phyloP scores from a whole-genome alignment of 2,329 filamentous ascomycete genomes.

The Laburnicola sp. region DNA sequence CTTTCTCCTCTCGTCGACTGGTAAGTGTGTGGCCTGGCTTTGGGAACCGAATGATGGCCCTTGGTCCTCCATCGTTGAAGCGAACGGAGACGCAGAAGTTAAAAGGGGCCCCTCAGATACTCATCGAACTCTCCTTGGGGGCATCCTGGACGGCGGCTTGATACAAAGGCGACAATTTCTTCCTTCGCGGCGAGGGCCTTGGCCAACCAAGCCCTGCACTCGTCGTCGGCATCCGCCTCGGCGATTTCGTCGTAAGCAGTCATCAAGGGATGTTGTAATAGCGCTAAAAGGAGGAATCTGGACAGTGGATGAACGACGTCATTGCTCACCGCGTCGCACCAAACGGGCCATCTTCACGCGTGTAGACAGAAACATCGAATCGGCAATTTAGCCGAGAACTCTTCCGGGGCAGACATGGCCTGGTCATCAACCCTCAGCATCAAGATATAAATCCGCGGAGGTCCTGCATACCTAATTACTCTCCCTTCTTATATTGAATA shows the following conservation, averaged over 20 bases:
- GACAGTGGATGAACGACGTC: too few relatives aligned
- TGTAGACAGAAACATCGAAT: too few relatives aligned
- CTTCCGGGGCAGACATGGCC: too few relatives aligned
- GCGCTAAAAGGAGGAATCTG: background rate
- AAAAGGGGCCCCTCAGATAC: conserved; percentile 14
- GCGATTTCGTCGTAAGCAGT: background rate
- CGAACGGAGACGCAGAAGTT: conserved; percentile 13
- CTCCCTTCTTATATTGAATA: too few relatives aligned
- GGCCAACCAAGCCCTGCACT: background rate
- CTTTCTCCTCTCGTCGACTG: background rate
- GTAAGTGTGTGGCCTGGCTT: conserved; percentile 10
- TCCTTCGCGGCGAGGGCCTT: background rate
- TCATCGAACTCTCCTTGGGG: conserved; percentile 8
- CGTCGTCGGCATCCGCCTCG: background rate
- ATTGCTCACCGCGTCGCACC: too few relatives aligned
- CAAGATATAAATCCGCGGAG: too few relatives aligned
- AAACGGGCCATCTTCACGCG: too few relatives aligned
- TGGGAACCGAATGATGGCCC: conserved; percentile 16
- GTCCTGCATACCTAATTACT: too few relatives aligned
- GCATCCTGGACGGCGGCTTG: background rate
- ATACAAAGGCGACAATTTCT: background rate
- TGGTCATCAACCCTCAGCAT: too few relatives aligned
- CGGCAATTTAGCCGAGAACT: too few relatives aligned
- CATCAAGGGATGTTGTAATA: background rate
- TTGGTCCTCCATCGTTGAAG: conserved; percentile 13